phyloP scores from a whole-genome alignment of 2,329 filamentous ascomycete species.

The Diplodia mutila region DNA sequence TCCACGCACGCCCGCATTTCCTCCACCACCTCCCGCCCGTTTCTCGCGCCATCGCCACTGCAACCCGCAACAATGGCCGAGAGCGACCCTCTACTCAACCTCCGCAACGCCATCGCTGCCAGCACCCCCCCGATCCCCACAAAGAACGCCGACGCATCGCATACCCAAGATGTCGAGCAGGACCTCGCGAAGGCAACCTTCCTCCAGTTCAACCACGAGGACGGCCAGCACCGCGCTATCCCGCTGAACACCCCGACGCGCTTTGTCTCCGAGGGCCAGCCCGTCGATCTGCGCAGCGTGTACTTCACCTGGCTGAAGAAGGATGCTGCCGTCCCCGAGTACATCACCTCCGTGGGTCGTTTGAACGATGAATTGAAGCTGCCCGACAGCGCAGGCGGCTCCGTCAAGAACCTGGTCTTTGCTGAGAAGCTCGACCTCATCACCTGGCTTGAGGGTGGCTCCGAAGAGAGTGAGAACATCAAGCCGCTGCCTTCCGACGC shows the following conservation, averaged over 20 bases:
- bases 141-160: conserved; percentile 67
- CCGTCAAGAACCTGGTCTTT: conserved; percentile 87
- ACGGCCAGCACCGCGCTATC: conserved; percentile 60
- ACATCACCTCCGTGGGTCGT: conserved; percentile 80
- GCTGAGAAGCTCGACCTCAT: conserved; percentile 90
- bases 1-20: conserved; percentile 9
- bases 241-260: conserved; percentile 76
- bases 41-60: conserved; percentile 9
- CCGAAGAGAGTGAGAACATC: conserved; percentile 83
- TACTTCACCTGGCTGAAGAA: conserved; percentile 97
- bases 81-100: conserved; percentile 76
- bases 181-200: conserved; percentile 61
- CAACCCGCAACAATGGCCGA: conserved; percentile 56
- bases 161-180: conserved; percentile 61
- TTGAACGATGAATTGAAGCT: conserved; percentile 74
- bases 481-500: conserved; percentile 73
- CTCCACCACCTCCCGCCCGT: not conserved
- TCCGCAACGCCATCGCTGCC: conserved; percentile 80
- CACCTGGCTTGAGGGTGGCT: conserved; percentile 89
- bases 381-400: conserved; percentile 61
- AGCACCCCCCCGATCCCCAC: conserved; percentile 73
- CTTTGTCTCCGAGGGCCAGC: conserved; percentile 71
- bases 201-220: conserved; percentile 69
- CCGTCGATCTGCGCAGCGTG: conserved; percentile 88
- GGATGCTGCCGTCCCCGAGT: conserved; percentile 85